These are phyloP conservation scores for Paracorniculantispora psalliotae DNA, from an alignment of 2,329 filamentous ascomycete genomes.

Conservation along the genomic window DNA sequence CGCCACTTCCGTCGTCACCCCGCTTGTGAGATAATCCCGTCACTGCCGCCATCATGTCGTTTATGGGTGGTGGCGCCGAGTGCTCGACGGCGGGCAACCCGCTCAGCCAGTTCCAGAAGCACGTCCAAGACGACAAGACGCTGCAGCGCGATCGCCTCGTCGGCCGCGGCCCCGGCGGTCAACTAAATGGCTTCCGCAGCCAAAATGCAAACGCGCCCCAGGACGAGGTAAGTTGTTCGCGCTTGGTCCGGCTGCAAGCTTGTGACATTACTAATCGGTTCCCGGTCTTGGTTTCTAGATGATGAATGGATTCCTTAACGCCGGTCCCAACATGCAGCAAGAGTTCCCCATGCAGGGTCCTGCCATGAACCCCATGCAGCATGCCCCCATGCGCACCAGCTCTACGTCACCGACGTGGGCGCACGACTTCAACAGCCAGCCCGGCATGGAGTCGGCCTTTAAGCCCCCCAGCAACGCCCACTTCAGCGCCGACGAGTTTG, in stretches of 20 bases:
- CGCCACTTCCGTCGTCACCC: conserved; percentile 11
- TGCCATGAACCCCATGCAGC: conserved; percentile 45
- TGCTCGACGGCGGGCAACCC: conserved; percentile 96
- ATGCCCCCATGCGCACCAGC: conserved; percentile 47
- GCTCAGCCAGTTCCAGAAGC: conserved; percentile 94
- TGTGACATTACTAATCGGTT: conserved; percentile 26
- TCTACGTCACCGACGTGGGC: conserved; percentile 52
- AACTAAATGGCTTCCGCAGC: conserved; percentile 74
- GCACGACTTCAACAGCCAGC: conserved; percentile 51
- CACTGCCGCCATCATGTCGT: conserved; percentile 65
- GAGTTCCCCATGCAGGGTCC: conserved; percentile 48
- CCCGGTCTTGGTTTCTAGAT: conserved; percentile 49
- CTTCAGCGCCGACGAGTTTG: conserved; percentile 82
- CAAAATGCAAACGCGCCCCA: conserved; percentile 63
- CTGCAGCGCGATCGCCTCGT: conserved; percentile 86
- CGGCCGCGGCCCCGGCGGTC: conserved; percentile 64
- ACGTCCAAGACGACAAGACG: conserved; percentile 93
- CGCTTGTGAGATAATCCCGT: conserved; percentile 8
- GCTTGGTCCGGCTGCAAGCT: conserved; percentile 4
- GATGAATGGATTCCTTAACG: conserved; percentile 90
- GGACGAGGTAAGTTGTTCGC: conserved; percentile 57
- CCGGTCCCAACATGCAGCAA: conserved; percentile 56
- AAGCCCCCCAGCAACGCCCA: conserved; percentile 52
- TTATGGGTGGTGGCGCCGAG: conserved; percentile 89
- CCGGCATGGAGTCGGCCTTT: conserved; percentile 67